These are phyloP conservation scores for Tetrapisispora iriomotensis DNA, from an alignment of 805 yeast species.

Conservation along the genomic window DNA sequence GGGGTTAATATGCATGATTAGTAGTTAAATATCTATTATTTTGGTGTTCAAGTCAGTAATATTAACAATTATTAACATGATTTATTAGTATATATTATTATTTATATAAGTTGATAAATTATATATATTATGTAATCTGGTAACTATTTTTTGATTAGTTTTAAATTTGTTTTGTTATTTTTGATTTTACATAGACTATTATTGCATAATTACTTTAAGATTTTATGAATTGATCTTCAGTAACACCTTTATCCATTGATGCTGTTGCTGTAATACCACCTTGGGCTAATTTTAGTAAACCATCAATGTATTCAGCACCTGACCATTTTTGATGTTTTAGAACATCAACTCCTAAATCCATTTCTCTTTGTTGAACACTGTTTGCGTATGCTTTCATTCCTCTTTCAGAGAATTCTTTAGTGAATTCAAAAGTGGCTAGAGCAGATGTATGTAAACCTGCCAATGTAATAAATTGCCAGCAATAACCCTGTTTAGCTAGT, in stretches of 20 bases:
- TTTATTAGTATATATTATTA: too few relatives aligned
- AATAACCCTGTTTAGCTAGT: constrained; percentile 80
- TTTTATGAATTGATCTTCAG: constrained; percentile 84
- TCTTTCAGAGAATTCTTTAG: constrained; percentile 62
- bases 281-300: constrained; percentile 76
- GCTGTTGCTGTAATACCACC: constrained; percentile 95
- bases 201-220: too few relatives aligned
- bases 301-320: constrained; percentile 94
- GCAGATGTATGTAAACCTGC: constrained; percentile 97
- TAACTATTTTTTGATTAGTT: too few relatives aligned
- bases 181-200: too few relatives aligned
- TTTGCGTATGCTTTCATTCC: constrained; percentile 97
- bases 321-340: constrained; percentile 99
- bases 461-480: constrained; percentile 95
- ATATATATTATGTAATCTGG: too few relatives aligned
- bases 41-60: too few relatives aligned
- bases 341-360: constrained; percentile 82
- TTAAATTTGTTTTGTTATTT: too few relatives aligned
- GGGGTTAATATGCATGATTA: too few relatives aligned
- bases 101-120: too few relatives aligned
- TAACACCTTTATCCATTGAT: constrained; percentile 98
- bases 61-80: too few relatives aligned
- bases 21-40: too few relatives aligned
- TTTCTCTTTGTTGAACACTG: constrained; percentile 77
- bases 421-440: constrained; percentile 76